Conservation (phyloP, 2,329 filamentous ascomycete species). For the Elsinoe arachidis region DNA sequence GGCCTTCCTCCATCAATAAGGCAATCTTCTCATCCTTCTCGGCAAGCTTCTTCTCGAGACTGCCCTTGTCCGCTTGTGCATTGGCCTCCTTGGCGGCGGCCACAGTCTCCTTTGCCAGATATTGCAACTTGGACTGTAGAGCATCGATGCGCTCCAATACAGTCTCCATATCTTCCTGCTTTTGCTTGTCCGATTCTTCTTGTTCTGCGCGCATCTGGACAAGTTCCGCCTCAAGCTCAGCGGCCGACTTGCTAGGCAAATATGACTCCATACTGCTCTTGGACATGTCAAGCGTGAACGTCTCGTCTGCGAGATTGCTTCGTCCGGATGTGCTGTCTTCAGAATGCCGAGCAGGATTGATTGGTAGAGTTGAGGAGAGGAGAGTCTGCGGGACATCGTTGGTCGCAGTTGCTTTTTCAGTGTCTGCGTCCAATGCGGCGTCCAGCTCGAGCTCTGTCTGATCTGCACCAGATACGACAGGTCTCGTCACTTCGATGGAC, state of each 20-base stretch:
- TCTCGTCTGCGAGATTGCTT: background rate
- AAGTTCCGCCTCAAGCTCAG: slow-evolving; percentile 38
- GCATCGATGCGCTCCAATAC: slow-evolving; percentile 88
- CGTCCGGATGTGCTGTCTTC: slow-evolving; percentile 21
- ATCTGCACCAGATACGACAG: slow-evolving; percentile 17
- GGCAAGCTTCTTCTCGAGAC: slow-evolving; percentile 66
- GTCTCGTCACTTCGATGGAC: slow-evolving; percentile 24
- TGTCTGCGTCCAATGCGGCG: background rate
- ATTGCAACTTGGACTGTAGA: slow-evolving; percentile 82
- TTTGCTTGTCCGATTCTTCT: slow-evolving; percentile 45
- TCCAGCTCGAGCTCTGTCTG: slow-evolving; percentile 4
- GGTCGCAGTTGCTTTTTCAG: background rate
- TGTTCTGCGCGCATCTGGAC: slow-evolving; percentile 43
- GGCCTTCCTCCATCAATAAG: slow-evolving; percentile 82
- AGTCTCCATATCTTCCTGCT: slow-evolving; percentile 73
- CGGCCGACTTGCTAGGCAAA: slow-evolving; percentile 16
- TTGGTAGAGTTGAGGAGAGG: slow-evolving; percentile 25
- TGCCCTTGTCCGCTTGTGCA: slow-evolving; percentile 53
- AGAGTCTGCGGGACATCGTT: slow-evolving; percentile 19
- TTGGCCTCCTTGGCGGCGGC: slow-evolving; percentile 64
- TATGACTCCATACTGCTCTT: slow-evolving; percentile 8
- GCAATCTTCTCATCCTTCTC: slow-evolving; percentile 90
- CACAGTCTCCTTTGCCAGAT: slow-evolving; percentile 70
- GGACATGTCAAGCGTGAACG: background rate
- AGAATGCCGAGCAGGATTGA: slow-evolving; percentile 28